Evolutionary conservation across 2,329 filamentous ascomycete species (phyloP), one percentile per base, ranked within the genome.

Genomic region (Colletotrichum spaethianum): DNA sequence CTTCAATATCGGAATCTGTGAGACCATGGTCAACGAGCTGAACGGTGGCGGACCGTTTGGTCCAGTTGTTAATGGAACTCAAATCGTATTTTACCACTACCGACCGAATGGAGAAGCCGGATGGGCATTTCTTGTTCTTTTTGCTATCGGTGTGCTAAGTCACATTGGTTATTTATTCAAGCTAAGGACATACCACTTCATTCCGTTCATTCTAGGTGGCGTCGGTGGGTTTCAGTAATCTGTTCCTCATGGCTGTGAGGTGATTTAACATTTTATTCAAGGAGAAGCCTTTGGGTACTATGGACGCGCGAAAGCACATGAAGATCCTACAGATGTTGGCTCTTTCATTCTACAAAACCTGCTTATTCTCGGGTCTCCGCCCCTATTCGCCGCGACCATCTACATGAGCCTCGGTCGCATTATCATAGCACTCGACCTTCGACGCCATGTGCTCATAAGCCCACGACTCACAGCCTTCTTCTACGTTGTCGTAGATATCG

Each of bases 401-500:
- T 85, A 84, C 76, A 84, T 85, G 81, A 78, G 79, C 7, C 80
- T 83, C 20, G 79, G 81, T 1, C 80, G 82, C 1, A 74, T 83
- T 44, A 78, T 81, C 33, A 74, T 72, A 11, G 78, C 79, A 12
- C 76, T 79, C 28, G 74, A 82, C 56, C 83, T 80, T n/a, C 78
- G 80, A 28, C 74, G 79, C 0, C 77, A 82, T 42, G 80, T 83
- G 0, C 75, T 83, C 20, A 78, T 86, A 46, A 77, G 80, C 11
- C 77, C 80, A 0, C 78, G 67, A 36, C 81, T 80, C 77, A 76
- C 85, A 2, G 86, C 85, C 6, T 84, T 84, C 63, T 77, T 86
- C 52, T 88, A 87, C 72, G 89, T 87, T n/a, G 73, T 80, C 26
- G 83, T 84, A 28, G 86, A 87, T 63, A 75, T 86, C 1, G 70